A percentile compares a stretch with the other conserved stretches of the same genome.
Evolutionary conservation across 768 basidiomycete species (phyloP).

Genomic region (Leccinum imitatum): DNA sequence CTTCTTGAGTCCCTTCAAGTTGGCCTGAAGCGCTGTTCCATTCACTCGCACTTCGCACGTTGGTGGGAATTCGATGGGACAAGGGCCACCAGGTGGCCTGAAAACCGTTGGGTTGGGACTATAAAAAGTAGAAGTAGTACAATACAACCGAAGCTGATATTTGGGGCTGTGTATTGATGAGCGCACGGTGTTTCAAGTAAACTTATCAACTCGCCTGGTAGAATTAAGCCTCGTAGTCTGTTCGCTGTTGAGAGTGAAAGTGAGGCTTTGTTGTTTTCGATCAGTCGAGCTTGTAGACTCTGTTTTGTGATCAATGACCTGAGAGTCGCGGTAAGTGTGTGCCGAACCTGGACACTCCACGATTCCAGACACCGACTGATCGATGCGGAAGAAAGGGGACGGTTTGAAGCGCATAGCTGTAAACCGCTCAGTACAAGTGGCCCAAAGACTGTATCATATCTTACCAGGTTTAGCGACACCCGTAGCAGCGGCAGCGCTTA

Average conservation of each 20-base stretch:
- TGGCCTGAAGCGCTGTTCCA: constrained; percentile 61
- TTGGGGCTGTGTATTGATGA: constrained; percentile 46
- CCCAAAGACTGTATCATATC: constrained; percentile 16
- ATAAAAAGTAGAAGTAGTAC: constrained; percentile 81
- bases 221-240: constrained; percentile 60
- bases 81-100: constrained; percentile 50
- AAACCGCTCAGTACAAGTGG: constrained; percentile 14
- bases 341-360: constrained; percentile 76
- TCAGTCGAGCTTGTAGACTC: constrained; percentile 81
- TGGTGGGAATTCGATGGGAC: constrained; percentile 87
- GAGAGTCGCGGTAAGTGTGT: not conserved
- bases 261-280: constrained; percentile 60
- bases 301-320: constrained; percentile 26
- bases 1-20: constrained; percentile 91
- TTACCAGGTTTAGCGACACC: constrained; percentile 30
- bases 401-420: constrained; percentile 73
- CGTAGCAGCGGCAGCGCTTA: constrained; percentile 36
- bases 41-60: constrained; percentile 93
- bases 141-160: constrained; percentile 83
- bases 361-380: constrained; percentile 62
- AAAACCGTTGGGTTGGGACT: constrained; percentile 49
- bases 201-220: constrained; percentile 44
- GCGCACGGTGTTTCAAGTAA: not conserved
- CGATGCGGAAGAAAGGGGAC: constrained; percentile 74
- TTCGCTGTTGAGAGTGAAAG: constrained; percentile 66